These are phyloP conservation scores for Trifolium repens DNA, from an alignment of 306 rosid genomes.

Conservation along the genomic window DNA sequence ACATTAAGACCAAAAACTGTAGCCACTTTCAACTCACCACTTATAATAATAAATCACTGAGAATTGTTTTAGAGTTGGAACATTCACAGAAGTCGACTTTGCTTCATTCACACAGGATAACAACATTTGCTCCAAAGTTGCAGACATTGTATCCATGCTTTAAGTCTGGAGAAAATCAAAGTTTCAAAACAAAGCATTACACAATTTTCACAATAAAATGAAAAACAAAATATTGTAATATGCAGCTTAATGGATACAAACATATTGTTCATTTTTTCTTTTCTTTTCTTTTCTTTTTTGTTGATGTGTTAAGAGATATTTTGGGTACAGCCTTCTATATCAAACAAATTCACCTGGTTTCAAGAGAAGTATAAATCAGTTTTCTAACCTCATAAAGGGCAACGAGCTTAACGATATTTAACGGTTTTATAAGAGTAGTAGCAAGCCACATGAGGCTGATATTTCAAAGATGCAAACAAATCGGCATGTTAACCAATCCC, in stretches of 20 bases:
- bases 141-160: slow-evolving; percentile 76
- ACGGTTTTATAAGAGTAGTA: no score
- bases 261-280: no score
- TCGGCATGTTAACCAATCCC: slow-evolving; percentile 23
- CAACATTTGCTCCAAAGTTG: slow-evolving; percentile 37
- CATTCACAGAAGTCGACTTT: slow-evolving; percentile 35
- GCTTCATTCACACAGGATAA: slow-evolving; percentile 29
- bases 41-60: slow-evolving; percentile 23
- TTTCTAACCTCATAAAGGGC: no score
- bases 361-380: no score
- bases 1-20: slow-evolving; percentile 42
- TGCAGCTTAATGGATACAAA: slow-evolving; percentile 1
- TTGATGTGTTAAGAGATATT: no score
- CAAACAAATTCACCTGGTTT: no score
- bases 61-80: slow-evolving; percentile 33
- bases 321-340: no score
- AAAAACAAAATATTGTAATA: slow-evolving; percentile 12
- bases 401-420: no score
- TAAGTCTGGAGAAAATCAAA: slow-evolving; percentile 65
- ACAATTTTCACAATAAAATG: slow-evolving; percentile 26
- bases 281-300: no score
- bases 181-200: slow-evolving; percentile 39
- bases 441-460: not conserved
- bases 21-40: slow-evolving; percentile 39
- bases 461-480: slow-evolving; percentile 14